A percentile compares a stretch with the other conserved stretches of the same genome.
Conservation (phyloP, 1,284 basidiomycete genomes). For the Irpex rosettiformis region DNA sequence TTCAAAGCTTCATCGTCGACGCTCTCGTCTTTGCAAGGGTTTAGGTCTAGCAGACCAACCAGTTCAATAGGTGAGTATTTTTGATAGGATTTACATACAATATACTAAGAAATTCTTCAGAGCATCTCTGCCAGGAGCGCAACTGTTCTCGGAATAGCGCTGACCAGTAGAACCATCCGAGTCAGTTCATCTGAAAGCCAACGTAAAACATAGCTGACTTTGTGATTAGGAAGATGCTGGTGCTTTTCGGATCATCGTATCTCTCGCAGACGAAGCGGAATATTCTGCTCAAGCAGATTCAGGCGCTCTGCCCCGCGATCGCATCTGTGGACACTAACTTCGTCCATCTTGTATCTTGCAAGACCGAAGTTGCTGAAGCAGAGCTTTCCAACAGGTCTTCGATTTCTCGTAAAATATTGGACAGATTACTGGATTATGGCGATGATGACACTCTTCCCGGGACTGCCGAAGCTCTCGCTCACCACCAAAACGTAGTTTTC, state of each 20-base stretch:
- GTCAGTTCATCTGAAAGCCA: not conserved
- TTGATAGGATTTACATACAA: not conserved
- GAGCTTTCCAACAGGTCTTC: conserved; percentile 48
- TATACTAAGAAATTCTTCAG: not conserved
- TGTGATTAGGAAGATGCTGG: conserved; percentile 44
- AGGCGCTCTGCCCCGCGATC: conserved; percentile 51
- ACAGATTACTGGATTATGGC: conserved; percentile 85
- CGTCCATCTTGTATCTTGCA: conserved; percentile 81
- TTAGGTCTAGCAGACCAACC: not conserved
- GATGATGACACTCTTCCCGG: conserved; percentile 60
- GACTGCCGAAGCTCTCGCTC: conserved; percentile 41
- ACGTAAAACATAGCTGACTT: not conserved
- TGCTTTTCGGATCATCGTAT: conserved; percentile 70
- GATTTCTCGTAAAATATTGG: conserved; percentile 52
- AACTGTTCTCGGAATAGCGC: not conserved
- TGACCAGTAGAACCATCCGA: not conserved
- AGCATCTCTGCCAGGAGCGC: not conserved
- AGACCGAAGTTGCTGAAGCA: conserved; percentile 42
- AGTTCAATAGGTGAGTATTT: not conserved
- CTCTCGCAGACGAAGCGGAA: conserved; percentile 71
- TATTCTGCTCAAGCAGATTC: conserved; percentile 64
- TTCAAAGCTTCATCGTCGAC: not conserved
- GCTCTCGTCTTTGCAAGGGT: not conserved
- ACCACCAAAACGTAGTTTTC: conserved; percentile 52
- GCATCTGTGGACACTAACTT: conserved; percentile 79